Conservation (phyloP, 805 yeast species). For the Scheffersomyces coipomensis region DNA sequence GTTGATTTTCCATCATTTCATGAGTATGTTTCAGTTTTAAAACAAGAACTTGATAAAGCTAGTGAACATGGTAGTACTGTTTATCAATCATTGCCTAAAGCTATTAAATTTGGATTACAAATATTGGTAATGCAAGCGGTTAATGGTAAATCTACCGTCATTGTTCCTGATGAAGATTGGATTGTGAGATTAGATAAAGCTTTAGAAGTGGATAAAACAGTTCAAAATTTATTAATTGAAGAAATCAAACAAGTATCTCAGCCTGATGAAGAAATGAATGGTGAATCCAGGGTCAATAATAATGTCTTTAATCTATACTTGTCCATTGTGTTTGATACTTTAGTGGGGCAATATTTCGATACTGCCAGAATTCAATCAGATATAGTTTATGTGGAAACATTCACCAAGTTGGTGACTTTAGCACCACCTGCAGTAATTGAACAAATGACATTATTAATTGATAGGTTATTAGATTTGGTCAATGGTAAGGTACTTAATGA, state of each 20-base stretch:
- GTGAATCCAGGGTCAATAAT: slow-evolving; percentile 6
- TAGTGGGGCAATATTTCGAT: slow-evolving; percentile 19
- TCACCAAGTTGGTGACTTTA: slow-evolving; percentile 31
- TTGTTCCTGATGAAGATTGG: slow-evolving; percentile 77
- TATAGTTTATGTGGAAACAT: slow-evolving; percentile 32
- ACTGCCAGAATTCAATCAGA: slow-evolving; percentile 14
- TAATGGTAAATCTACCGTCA: slow-evolving; percentile 48
- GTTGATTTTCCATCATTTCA: slow-evolving; percentile 56
- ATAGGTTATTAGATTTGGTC: slow-evolving; percentile 23
- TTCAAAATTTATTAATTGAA: slow-evolving; percentile 27
- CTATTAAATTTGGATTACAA: slow-evolving; percentile 54
- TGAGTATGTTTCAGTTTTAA: slow-evolving; percentile 28
- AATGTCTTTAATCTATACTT: slow-evolving; percentile 21
- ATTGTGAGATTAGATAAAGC: slow-evolving; percentile 65
- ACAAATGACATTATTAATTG: slow-evolving; percentile 13
- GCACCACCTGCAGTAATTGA: slow-evolving; percentile 26
- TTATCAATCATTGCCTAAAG: slow-evolving; percentile 29
- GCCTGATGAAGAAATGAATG: slow-evolving; percentile 15
- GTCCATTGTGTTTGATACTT: slow-evolving; percentile 35
- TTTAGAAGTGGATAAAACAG: slow-evolving; percentile 56
- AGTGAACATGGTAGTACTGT: slow-evolving; percentile 22
- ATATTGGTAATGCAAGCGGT: slow-evolving; percentile 67
- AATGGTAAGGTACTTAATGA: slow-evolving; percentile 19
- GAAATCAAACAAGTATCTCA: slow-evolving; percentile 16
- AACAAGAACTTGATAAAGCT: slow-evolving; percentile 17